Evolutionary conservation across 768 basidiomycete genomes (phyloP).

Genomic region (Naematelia aurantialba): DNA sequence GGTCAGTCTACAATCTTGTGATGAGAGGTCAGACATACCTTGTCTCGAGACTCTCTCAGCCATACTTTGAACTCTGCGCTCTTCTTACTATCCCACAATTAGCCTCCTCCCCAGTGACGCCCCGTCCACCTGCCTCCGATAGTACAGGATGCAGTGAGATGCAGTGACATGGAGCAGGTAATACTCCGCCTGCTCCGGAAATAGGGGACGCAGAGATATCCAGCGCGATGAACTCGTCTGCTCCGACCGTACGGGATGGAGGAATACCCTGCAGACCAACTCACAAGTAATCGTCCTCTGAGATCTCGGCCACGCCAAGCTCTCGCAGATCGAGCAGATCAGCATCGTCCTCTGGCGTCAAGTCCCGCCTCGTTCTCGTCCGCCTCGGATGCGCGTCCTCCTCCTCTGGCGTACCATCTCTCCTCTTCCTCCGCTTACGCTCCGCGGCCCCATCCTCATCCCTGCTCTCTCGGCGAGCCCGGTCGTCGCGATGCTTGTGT

Average conservation of each 20-base stretch:
- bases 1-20: neutral
- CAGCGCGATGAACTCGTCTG: no score
- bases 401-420: neutral
- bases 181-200: no score
- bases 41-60: constrained; percentile 70
- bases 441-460: neutral
- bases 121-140: neutral
- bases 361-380: constrained; percentile 8
- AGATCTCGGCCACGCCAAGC: constrained; percentile 59
- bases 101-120: neutral
- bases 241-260: no score
- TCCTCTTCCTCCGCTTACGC: neutral
- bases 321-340: constrained; percentile 52
- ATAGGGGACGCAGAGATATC: no score
- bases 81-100: constrained; percentile 56
- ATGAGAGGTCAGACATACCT: constrained; percentile 53
- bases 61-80: constrained; percentile 80
- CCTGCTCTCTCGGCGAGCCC: neutral
- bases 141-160: neutral
- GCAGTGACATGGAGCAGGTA: no score
- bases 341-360: constrained; percentile 20
- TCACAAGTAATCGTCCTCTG: constrained; percentile 76
- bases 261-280: constrained; percentile 8
- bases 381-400: neutral
- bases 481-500: neutral